A percentile compares a stretch with the other conserved stretches of the same genome.
Conservation (phyloP, 1,284 basidiomycete genomes). For the Tremellales sp. region DNA sequence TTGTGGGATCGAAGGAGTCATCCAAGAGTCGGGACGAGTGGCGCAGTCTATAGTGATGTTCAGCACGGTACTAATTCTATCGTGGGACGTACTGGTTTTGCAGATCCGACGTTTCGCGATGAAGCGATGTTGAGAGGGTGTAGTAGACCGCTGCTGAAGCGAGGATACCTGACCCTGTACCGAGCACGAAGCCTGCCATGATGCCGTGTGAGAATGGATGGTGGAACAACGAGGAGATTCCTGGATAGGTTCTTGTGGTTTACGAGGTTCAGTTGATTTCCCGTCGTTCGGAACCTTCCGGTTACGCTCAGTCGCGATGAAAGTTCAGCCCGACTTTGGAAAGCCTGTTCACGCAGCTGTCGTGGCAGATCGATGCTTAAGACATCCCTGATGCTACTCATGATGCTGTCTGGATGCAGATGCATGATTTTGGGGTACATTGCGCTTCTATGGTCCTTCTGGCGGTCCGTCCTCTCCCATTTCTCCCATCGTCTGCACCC, state of each 20-base stretch:
- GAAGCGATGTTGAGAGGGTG: constrained; percentile 27
- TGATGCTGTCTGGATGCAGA: too few species aligned
- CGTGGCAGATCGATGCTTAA: too few species aligned
- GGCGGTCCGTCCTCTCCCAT: constrained; percentile 35
- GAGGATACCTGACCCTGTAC: constrained; percentile 38
- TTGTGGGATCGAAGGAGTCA: constrained; percentile 25
- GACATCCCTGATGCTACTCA: too few species aligned
- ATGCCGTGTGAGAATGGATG: neutral
- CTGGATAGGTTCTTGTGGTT: too few species aligned
- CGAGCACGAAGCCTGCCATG: constrained; percentile 43
- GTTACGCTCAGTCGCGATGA: too few species aligned
- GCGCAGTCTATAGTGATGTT: constrained; percentile 16
- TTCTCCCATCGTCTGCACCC: constrained; percentile 48
- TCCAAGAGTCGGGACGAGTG: constrained; percentile 24
- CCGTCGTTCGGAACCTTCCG: too few species aligned
- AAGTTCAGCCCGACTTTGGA: too few species aligned
- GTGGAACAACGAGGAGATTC: too few species aligned
- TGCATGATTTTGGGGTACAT: too few species aligned
- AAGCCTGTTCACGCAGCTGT: too few species aligned
- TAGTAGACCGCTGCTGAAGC: constrained; percentile 46
- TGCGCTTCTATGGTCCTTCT: too few species aligned
- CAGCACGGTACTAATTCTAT: neutral
- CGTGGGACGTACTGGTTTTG: neutral
- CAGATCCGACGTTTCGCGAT: neutral
- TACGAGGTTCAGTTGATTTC: too few species aligned